These are phyloP conservation scores for Pseudogymnoascus sp. DNA, from an alignment of 2,329 filamentous ascomycete species.

Conservation along the genomic window DNA sequence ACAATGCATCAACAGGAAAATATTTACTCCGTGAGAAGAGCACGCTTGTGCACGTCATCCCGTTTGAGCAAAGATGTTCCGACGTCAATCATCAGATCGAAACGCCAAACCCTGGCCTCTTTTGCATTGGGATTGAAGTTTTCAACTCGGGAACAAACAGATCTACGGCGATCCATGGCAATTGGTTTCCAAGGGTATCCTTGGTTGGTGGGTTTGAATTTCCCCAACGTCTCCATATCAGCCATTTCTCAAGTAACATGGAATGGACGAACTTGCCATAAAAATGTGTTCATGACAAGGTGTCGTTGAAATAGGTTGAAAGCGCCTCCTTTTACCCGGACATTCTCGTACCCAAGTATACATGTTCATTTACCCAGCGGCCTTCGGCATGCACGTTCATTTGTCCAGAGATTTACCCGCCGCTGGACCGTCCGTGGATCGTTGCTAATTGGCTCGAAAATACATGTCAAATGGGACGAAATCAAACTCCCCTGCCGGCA, in stretches of 20 bases:
- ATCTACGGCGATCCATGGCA: not conserved
- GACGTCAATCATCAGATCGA: not conserved
- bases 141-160: not conserved
- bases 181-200: not conserved
- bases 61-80: not conserved
- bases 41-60: not conserved
- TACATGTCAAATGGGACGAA: not conserved
- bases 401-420: not conserved
- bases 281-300: not conserved
- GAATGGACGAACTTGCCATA: not conserved
- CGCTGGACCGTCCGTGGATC: not conserved
- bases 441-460: not conserved
- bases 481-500: not conserved
- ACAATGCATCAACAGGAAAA: not conserved
- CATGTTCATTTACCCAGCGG: not conserved
- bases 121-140: not conserved
- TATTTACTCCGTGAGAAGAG: conserved; percentile 5
- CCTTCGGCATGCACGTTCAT: not conserved
- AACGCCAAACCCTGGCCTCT: not conserved
- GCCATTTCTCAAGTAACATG: not conserved
- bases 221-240: not conserved
- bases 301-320: not conserved
- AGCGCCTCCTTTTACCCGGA: not conserved
- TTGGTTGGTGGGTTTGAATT: conserved; percentile 4
- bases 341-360: not conserved